Evolutionary conservation across 768 basidiomycete species (phyloP).

Genomic region (Coprinopsis cinerea): DNA sequence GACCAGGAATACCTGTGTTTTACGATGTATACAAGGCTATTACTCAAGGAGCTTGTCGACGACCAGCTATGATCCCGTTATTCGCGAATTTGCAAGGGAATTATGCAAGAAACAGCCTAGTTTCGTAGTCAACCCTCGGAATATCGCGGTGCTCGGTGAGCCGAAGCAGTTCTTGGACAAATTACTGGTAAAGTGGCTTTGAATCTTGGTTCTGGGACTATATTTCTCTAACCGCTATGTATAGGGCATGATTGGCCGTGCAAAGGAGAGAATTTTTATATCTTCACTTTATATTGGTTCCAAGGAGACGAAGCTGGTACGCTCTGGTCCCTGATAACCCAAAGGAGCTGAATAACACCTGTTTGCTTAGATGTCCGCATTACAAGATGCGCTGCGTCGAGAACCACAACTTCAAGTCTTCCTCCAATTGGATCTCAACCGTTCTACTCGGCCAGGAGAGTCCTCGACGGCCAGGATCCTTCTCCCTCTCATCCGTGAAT

Average conservation of each 20-base stretch:
- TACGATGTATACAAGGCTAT: neutral
- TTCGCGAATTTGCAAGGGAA: slow-evolving; percentile 23
- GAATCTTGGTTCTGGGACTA: neutral
- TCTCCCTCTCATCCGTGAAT: slow-evolving; percentile 65
- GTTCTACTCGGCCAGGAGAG: slow-evolving; percentile 68
- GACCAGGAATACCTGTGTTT: neutral
- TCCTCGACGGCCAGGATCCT: slow-evolving; percentile 64
- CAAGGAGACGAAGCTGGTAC: slow-evolving; percentile 71
- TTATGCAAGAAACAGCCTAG: slow-evolving; percentile 33
- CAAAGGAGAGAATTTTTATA: slow-evolving; percentile 75
- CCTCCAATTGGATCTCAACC: slow-evolving; percentile 76
- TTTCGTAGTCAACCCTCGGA: slow-evolving; percentile 32
- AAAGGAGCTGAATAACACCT: no score
- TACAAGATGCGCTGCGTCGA: slow-evolving; percentile 51
- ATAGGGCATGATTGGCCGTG: slow-evolving; percentile 74
- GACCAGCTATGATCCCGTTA: slow-evolving; percentile 18
- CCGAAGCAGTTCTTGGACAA: slow-evolving; percentile 27
- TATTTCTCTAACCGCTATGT: neutral
- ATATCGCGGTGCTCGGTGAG: slow-evolving; percentile 42
- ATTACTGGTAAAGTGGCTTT: slow-evolving; percentile 39
- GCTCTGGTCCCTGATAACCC: slow-evolving; percentile 16
- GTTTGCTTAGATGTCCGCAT: slow-evolving; percentile 67
- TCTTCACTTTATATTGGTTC: slow-evolving; percentile 88
- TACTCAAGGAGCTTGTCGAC: slow-evolving; percentile 3
- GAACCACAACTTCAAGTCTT: slow-evolving; percentile 62